Conservation (phyloP, 2,329 filamentous ascomycete species). For the Ophiocordyceps sinensis region DNA sequence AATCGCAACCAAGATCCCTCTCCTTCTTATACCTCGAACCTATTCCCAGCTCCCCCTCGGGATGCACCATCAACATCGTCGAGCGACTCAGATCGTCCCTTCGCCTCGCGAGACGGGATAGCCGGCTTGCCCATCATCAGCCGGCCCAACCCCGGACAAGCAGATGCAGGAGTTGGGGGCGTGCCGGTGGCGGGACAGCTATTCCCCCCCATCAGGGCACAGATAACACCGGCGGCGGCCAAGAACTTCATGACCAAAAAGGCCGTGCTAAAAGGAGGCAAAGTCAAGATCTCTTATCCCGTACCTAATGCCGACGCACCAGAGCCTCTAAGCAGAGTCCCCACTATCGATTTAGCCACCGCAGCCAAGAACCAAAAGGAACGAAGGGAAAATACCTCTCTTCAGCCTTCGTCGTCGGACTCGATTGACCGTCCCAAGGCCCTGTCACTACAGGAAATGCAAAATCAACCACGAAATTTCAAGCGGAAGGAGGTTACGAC, state of each 20-base stretch:
- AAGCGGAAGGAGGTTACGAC: slow-evolving; percentile 23
- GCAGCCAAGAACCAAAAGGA: slow-evolving; percentile 32
- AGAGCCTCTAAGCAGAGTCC: slow-evolving; percentile 28
- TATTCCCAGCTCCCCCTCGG: background rate
- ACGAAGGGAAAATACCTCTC: slow-evolving; percentile 17
- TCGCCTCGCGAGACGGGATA: slow-evolving; percentile 5
- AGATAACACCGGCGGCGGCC: slow-evolving; percentile 8
- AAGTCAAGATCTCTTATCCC: slow-evolving; percentile 34
- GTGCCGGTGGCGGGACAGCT: slow-evolving; percentile 24
- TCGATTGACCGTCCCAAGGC: slow-evolving; percentile 19
- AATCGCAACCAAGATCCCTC: background rate
- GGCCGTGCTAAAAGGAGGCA: slow-evolving; percentile 16
- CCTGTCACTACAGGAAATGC: slow-evolving; percentile 16
- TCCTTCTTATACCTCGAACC: background rate
- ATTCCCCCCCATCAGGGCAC: slow-evolving; percentile 24
- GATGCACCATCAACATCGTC: background rate
- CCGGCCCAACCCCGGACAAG: slow-evolving; percentile 20
- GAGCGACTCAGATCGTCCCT: background rate
- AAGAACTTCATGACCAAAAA: slow-evolving; percentile 11
- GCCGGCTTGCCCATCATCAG: slow-evolving; percentile 22
- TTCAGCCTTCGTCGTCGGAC: slow-evolving; percentile 14
- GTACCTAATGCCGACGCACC: slow-evolving; percentile 18
- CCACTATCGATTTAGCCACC: slow-evolving; percentile 34
- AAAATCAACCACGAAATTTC: slow-evolving; percentile 19
- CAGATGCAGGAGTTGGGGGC: slow-evolving; percentile 21